A percentile compares a stretch with the other conserved stretches of the same genome.
phyloP scores from a whole-genome alignment of 106 monocot species.

The Apostasia ramifera region DNA sequence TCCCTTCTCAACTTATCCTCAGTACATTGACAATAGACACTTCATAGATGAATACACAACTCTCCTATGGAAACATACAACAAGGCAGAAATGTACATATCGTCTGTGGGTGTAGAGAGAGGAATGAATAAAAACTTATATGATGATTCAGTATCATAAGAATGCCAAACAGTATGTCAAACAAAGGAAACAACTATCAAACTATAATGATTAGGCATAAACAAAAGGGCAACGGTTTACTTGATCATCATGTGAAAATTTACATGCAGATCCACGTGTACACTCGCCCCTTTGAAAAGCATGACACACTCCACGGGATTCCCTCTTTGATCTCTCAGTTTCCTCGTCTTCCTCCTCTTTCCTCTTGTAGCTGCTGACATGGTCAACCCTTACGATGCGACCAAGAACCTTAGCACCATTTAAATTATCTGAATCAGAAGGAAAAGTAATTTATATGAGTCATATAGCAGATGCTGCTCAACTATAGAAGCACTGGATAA shows the following conservation, averaged over 20 bases:
- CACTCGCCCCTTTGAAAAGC: slow-evolving; percentile 90
- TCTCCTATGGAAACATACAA: not conserved
- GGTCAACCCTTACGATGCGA: slow-evolving; percentile 80
- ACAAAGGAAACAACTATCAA: not conserved
- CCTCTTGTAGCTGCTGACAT: slow-evolving; percentile 85
- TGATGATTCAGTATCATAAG: not conserved
- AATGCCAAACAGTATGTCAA: not conserved
- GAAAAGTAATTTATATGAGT: not conserved
- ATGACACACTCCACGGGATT: slow-evolving; percentile 73
- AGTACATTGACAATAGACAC: too few relatives aligned
- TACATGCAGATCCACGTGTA: slow-evolving; percentile 79
- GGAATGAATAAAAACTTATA: not conserved
- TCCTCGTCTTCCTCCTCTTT: slow-evolving; percentile 85
- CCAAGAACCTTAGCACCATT: slow-evolving; percentile 81
- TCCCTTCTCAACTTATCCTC: too few relatives aligned
- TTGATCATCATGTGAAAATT: slow-evolving; percentile 82
- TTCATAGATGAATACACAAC: not conserved
- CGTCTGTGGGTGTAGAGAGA: not conserved
- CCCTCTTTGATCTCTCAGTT: slow-evolving; percentile 49
- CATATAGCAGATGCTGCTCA: not conserved
- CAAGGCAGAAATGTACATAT: not conserved
- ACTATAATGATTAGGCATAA: not conserved
- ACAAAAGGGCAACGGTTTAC: slow-evolving; percentile 25
- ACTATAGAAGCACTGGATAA: not conserved
- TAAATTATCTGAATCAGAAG: slow-evolving; percentile 61